Percentiles rank a stretch among this genome's conserved stretches.
These are phyloP conservation scores for Spencermartinsiella ligniputridi DNA, from an alignment of 1,139 yeast genomes.

Conservation along the genomic window DNA sequence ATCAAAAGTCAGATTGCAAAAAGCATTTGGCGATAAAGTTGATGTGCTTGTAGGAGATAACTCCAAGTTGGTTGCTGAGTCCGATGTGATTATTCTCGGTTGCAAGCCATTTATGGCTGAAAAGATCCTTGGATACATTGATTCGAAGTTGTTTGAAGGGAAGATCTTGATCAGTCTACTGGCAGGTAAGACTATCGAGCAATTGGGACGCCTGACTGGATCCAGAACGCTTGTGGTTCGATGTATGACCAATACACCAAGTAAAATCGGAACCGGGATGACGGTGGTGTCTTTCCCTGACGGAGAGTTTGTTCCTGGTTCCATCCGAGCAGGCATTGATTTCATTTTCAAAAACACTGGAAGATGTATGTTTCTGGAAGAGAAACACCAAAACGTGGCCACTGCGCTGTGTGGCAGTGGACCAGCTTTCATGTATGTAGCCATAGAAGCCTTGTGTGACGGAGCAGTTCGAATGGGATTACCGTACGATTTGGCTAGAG, in stretches of 20 bases:
- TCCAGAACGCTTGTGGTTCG: conserved; percentile 53
- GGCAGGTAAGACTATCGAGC: conserved; percentile 87
- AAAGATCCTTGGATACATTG: conserved; percentile 42
- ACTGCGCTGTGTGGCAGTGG: conserved; percentile 96
- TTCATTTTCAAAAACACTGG: conserved; percentile 61
- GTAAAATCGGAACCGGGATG: conserved; percentile 84
- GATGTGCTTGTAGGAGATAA: conserved; percentile 55
- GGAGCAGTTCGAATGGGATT: conserved; percentile 96
- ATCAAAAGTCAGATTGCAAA: conserved; percentile 45
- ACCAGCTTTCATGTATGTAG: conserved; percentile 86
- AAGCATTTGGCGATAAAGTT: conserved; percentile 46
- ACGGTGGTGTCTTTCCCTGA: conserved; percentile 61
- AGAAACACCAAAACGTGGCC: conserved; percentile 94
- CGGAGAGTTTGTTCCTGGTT: conserved; percentile 39
- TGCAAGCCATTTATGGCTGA: conserved; percentile 81
- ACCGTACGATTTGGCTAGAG: conserved; percentile 76
- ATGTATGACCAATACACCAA: conserved; percentile 98
- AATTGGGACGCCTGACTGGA: conserved; percentile 51
- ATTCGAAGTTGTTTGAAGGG: conserved; percentile 40
- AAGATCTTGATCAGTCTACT: conserved; percentile 76
- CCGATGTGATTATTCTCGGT: conserved; percentile 74
- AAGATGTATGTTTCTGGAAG: conserved; percentile 39
- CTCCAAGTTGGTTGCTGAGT: conserved; percentile 51
- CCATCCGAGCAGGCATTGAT: conserved; percentile 48
- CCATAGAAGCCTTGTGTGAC: conserved; percentile 89